Base-by-base conservation (phyloP, 768 basidiomycete species). In the Mycena rosella region DNA sequence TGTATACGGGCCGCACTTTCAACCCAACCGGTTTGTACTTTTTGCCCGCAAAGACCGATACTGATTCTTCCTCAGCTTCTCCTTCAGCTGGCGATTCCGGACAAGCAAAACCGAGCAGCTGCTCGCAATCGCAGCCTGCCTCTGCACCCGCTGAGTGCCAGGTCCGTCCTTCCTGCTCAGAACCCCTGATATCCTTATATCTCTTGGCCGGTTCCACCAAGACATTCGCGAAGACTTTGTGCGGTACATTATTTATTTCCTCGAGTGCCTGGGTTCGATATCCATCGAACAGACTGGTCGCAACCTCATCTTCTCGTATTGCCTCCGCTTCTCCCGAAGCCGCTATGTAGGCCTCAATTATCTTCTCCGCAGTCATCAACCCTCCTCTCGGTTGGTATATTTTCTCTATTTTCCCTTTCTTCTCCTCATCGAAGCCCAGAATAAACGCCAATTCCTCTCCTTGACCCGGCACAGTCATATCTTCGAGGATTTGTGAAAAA, bases 11-110 rank as follows among this genome's bases (percentile, higher is more conserved):
- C 17, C 72, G 71, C 2, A 75, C 69, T 9, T 47, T 56, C 3
- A 69, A 60, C 0, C 63, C 60, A 0, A 77, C 75, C 2, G 65
- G 67, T 54, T 76, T 77, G 51, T 78, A 77, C 32, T 69, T 69
- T 36, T 68, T 68, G 32, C 54, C 60, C 7, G 60, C 62, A 36
- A 56, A 68, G 0, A 63, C 67, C 15, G 53, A 62, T 2, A 58
- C 30, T 11, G 36, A 20, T 36, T 36, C 49, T 7, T 29, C n/a
- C 7, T 30, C 45, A 7, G 15, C 1, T 7, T 20, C 40, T 20
- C 26, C 55, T 1, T 52, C 44, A 20, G 29, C 11, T 22, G 30
- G 30, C 24, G 36, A 8, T 5, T 1, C 30, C 30, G 51, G 59
- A 22, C 38, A 32, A 2, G 34, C 30, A 22, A 67, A 67, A 22